These are phyloP conservation scores for Tulasnella sp. DNA, from an alignment of 768 basidiomycete species.

Conservation along the genomic window DNA sequence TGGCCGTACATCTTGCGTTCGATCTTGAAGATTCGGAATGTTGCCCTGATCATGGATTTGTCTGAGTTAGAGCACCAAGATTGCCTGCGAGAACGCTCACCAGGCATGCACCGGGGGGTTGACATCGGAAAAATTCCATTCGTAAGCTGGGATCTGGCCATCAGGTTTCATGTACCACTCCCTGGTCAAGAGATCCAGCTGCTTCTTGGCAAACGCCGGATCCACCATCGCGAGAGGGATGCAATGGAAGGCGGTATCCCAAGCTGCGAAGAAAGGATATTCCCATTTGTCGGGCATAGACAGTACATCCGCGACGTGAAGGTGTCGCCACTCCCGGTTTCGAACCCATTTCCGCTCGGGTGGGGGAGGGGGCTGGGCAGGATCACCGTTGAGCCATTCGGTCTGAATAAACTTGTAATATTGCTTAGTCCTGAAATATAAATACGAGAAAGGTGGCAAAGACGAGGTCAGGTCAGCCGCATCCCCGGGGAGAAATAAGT, in stretches of 20 bases:
- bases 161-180: constrained; percentile 99
- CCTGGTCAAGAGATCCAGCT: constrained; percentile 86
- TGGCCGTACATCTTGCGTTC: constrained; percentile 88
- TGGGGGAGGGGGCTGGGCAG: constrained; percentile 88
- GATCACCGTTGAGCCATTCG: constrained; percentile 93
- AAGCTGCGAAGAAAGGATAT: constrained; percentile 97
- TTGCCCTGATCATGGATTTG: constrained; percentile 50
- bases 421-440: constrained; percentile 58
- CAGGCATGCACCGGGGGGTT: constrained; percentile 99
- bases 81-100: constrained; percentile 35
- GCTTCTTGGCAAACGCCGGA: constrained; percentile 91
- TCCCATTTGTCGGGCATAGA: constrained; percentile 99
- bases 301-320: constrained; percentile 89
- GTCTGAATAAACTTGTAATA: constrained; percentile 93
- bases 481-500: neutral
- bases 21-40: constrained; percentile 98
- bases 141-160: constrained; percentile 96
- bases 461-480: neutral
- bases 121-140: constrained; percentile 98
- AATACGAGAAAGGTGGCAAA: neutral
- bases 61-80: neutral
- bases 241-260: constrained; percentile 99
- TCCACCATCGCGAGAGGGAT: constrained; percentile 95
- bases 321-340: constrained; percentile 94
- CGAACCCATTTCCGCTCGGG: constrained; percentile 73